Evolutionary conservation across 164 flowering plant species (phyloP).

Genomic region (Vitis rotundifolia): DNA sequence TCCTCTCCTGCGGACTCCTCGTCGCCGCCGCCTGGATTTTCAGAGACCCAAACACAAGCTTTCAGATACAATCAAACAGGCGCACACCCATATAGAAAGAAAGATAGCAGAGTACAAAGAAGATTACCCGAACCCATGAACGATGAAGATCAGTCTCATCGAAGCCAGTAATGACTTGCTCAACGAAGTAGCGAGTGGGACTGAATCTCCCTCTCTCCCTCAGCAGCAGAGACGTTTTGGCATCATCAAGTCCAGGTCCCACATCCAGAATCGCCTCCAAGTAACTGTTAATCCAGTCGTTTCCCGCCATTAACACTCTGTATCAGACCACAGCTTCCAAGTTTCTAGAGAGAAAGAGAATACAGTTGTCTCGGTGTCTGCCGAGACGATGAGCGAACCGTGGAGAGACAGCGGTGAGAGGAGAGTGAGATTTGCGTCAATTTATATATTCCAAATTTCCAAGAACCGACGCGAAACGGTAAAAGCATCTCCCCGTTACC

Average conservation of each 20-base stretch:
- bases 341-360: not conserved
- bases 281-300: conserved; percentile 98
- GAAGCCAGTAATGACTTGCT: conserved; percentile 94
- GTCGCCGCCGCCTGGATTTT: conserved; percentile 64
- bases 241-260: conserved; percentile 69
- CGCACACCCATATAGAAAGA: not conserved
- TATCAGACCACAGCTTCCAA: not conserved
- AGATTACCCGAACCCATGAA: conserved; percentile 78
- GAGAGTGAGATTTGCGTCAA: not conserved
- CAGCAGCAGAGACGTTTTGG: conserved; percentile 67
- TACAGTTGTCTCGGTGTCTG: too few relatives aligned
- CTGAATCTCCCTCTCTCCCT: conserved; percentile 95
- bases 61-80: conserved; percentile 5
- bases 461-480: too few relatives aligned
- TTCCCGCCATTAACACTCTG: conserved; percentile 75
- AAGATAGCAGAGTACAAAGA: not conserved
- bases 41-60: not conserved
- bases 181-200: conserved; percentile 96
- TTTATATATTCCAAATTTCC: too few relatives aligned
- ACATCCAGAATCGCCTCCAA: conserved; percentile 94
- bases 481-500: too few relatives aligned
- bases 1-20: conserved; percentile 98
- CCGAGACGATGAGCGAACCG: not conserved
- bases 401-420: not conserved
- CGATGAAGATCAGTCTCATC: conserved; percentile 98